Conservation (phyloP, 257 asterid species). For the Capsicum baccatum region DNA sequence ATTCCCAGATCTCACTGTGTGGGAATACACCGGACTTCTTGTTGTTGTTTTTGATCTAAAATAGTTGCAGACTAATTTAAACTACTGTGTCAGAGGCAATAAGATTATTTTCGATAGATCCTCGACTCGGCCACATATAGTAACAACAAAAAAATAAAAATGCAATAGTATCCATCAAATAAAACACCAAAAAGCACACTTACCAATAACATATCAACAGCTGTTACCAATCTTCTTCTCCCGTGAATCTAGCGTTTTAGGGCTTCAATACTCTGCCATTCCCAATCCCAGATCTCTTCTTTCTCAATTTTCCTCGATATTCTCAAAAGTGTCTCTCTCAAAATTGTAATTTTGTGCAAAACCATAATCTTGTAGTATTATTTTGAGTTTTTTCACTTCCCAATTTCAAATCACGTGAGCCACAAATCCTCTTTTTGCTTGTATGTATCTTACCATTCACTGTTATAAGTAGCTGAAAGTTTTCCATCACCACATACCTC, state of each 20-base stretch:
- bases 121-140: too few species aligned
- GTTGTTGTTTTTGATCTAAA: background rate
- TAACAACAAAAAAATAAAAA: background rate
- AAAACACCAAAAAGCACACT: constrained; percentile 35
- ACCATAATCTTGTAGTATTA: constrained; percentile 12
- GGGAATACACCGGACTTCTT: too few species aligned
- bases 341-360: background rate
- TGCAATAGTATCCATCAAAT: background rate
- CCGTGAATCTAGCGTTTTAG: constrained; percentile 40
- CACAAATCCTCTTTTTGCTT: background rate
- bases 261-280: constrained; percentile 39
- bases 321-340: constrained; percentile 35
- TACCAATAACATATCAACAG: constrained; percentile 44
- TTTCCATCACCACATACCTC: background rate
- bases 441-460: background rate
- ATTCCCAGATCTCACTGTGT: too few species aligned
- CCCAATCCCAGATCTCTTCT: constrained; percentile 26
- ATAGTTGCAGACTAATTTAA: background rate
- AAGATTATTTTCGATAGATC: too few species aligned
- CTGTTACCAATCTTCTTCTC: constrained; percentile 38
- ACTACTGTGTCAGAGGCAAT: too few species aligned
- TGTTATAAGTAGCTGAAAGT: background rate
- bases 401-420: constrained; percentile 34
- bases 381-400: constrained; percentile 31
- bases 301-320: constrained; percentile 37